phyloP scores from a whole-genome alignment of 179 eudicot genomes.

The Carnegiea gigantea region DNA sequence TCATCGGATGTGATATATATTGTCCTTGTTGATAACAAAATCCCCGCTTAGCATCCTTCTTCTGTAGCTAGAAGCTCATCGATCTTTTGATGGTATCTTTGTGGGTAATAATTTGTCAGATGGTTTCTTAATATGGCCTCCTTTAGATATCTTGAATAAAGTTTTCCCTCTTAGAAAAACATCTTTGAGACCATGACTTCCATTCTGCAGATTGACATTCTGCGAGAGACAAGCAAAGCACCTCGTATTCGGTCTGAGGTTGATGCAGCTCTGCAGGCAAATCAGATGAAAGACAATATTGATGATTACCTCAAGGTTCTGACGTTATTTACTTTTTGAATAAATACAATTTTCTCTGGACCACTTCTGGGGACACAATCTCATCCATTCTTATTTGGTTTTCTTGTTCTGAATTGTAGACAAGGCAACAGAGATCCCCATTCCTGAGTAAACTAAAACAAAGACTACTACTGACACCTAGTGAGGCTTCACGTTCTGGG shows the following conservation, averaged over 20 bases:
- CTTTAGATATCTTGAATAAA: too few species aligned
- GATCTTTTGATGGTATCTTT: too few species aligned
- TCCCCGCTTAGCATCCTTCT: too few species aligned
- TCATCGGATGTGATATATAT: too few species aligned
- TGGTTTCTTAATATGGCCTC: too few species aligned
- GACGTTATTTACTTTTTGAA: neutral
- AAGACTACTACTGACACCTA: constrained; percentile 65
- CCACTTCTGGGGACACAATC: neutral
- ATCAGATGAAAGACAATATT: constrained; percentile 81
- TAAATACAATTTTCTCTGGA: neutral
- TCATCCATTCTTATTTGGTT: too few species aligned
- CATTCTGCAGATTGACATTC: constrained; percentile 68
- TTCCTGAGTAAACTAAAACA: constrained; percentile 74
- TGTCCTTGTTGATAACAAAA: too few species aligned
- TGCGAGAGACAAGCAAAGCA: constrained; percentile 77
- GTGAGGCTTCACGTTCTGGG: constrained; percentile 67
- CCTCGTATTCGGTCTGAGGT: constrained; percentile 93
- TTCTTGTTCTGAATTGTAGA: constrained; percentile 35
- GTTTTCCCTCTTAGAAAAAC: too few species aligned
- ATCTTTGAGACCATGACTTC: too few species aligned
- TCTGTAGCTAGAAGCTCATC: too few species aligned
- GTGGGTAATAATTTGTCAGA: too few species aligned
- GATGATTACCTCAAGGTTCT: constrained; percentile 91
- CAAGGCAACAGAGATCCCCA: constrained; percentile 66
- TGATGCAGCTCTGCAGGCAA: constrained; percentile 76